phyloP scores from a whole-genome alignment of 2,329 filamentous ascomycete genomes.

The Parastagonospora nodorum region DNA sequence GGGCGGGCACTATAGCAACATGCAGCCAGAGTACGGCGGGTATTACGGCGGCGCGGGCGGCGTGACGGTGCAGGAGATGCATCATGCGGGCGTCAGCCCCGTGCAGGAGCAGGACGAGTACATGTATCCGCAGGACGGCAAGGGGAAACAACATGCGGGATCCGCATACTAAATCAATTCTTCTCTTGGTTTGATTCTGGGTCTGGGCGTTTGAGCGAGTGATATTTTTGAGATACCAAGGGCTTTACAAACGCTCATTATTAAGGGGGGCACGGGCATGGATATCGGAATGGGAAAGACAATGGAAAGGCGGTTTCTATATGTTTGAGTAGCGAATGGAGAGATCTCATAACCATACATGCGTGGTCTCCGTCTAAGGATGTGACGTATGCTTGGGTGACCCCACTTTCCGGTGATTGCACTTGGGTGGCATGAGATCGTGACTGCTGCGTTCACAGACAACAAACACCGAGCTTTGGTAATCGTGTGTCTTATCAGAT shows the following conservation, averaged over 20 bases:
- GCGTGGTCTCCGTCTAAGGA: too few species aligned
- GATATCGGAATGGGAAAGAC: not conserved
- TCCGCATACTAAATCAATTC: slow-evolving; percentile 13
- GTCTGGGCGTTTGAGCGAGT: slow-evolving; percentile 23
- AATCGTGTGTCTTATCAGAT: too few species aligned
- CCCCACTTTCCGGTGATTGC: too few species aligned
- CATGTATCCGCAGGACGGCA: slow-evolving; percentile 17
- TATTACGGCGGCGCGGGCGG: slow-evolving; percentile 14
- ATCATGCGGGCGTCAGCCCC: slow-evolving; percentile 15
- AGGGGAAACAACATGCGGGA: slow-evolving; percentile 23
- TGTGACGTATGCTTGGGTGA: too few species aligned
- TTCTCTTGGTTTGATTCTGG: slow-evolving; percentile 2
- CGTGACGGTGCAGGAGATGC: slow-evolving; percentile 8
- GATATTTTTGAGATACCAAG: slow-evolving; percentile 20
- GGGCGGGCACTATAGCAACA: slow-evolving; percentile 15
- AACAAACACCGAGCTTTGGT: too few species aligned
- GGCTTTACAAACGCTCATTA: slow-evolving; percentile 18
- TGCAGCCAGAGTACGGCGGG: slow-evolving; percentile 11
- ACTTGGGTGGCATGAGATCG: too few species aligned
- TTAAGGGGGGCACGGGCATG: not conserved
- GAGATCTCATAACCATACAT: too few species aligned
- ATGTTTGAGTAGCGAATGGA: too few species aligned
- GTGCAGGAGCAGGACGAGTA: slow-evolving; percentile 28
- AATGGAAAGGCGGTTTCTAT: not conserved
- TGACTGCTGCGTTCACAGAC: too few species aligned